Conservation (phyloP, 306 rosid species). For the Casuarina cunninghamiana region DNA sequence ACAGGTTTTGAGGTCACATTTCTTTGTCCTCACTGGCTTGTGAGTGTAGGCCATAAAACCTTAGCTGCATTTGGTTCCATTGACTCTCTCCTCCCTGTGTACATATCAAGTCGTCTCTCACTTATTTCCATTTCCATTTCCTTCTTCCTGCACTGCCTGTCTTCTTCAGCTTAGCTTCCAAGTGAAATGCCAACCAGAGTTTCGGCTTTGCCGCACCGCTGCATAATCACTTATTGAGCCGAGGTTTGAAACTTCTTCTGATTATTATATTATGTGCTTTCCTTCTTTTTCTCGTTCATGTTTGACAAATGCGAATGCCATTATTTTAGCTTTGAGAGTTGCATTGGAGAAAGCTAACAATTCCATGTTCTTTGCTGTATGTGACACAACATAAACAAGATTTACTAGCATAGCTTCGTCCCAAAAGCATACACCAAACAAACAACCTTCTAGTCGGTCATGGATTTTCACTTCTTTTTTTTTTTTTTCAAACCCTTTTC, state of each 20-base stretch:
- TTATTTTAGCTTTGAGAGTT: too few relatives aligned
- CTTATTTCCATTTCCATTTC: neutral
- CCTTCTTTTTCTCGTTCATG: too few relatives aligned
- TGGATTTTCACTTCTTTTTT: too few relatives aligned
- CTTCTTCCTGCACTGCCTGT: neutral
- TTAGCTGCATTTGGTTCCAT: conserved; percentile 30
- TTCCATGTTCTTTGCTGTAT: too few relatives aligned
- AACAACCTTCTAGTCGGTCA: too few relatives aligned
- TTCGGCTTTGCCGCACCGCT: neutral
- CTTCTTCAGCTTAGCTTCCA: neutral
- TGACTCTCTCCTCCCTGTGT: neutral
- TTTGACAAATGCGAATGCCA: too few relatives aligned
- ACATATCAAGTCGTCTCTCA: conserved; percentile 2
- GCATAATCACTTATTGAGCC: neutral
- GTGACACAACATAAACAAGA: too few relatives aligned
- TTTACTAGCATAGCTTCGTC: too few relatives aligned
- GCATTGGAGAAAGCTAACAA: too few relatives aligned
- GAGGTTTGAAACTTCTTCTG: neutral
- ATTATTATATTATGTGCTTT: neutral
- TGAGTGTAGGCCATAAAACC: conserved; percentile 31
- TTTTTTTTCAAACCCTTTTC: too few relatives aligned
- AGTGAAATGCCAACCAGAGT: neutral
- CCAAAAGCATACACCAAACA: too few relatives aligned
- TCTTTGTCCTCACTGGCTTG: conserved; percentile 57
- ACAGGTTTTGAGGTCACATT: conserved; percentile 46